Evolutionary conservation across 768 basidiomycete genomes (phyloP), one percentile per base, ranked within the genome.

Genomic region (Lactarius vividus): DNA sequence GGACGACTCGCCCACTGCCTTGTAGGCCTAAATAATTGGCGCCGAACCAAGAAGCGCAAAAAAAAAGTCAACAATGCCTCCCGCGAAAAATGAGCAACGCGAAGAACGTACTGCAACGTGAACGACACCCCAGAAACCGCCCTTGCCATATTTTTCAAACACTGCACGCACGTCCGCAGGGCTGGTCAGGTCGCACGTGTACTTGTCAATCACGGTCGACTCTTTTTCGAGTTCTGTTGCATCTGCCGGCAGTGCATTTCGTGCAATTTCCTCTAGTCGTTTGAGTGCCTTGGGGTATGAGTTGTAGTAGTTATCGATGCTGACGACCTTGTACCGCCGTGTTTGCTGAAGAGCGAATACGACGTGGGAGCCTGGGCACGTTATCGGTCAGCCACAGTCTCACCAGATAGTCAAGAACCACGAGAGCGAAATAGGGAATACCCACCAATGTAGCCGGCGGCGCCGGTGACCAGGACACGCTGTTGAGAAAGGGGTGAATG

Each of bases 1-100:
- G 20, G 89, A 89, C 18, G 94, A 96, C 77, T 99, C 97, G 52
- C 97, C 97, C 57, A 99, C 97, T 23, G 96, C 94, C 81, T 99
- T 99, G 81, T 92, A 88, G 4, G 97, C 97, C 93, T 95, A 29
- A 33, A 57, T 62, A 29, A 57, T 57, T 62, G 39, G 37, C 56
- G 60, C 61, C 65, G 26, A 35, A 55, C 8, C 29, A 13, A 15
- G 18, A 42, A 23, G 1, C 29, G n/a, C 0, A 9, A 35, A 35
- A 31, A 40, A 40, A 29, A 35, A n/a, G 8, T 61, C 46, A 60
- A 46, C 53, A 18, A 23, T 35, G 40, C 6, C 35, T 8, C 16
- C 1, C 33, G 28, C 33, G 16, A 20, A 31, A 13, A 35, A n/a
- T 4, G 44, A 3, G 35, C 9, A 29, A 52, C 11, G 28, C 49